Evolutionary conservation across 2,329 filamentous ascomycete genomes (phyloP).

Genomic region (Fusarium devonianum): DNA sequence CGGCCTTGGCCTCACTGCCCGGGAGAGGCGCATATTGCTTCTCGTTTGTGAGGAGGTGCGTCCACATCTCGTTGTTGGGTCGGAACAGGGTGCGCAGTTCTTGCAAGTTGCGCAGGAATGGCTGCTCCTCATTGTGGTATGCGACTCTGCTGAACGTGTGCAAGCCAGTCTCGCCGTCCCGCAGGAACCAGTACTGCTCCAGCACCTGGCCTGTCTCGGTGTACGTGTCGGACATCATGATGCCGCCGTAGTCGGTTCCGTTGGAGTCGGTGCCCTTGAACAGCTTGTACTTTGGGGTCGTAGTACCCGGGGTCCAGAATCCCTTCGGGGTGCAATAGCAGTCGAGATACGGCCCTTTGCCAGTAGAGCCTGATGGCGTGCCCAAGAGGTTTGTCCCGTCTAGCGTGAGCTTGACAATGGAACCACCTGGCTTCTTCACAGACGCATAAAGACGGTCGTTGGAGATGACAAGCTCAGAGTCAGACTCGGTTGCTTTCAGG

Average conservation of each 20-base stretch:
- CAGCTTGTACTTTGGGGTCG: conserved; percentile 53
- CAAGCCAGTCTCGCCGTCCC: conserved; percentile 67
- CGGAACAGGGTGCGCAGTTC: conserved; percentile 69
- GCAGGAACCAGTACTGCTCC: conserved; percentile 71
- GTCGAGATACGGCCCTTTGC: conserved; percentile 66
- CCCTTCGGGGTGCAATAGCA: conserved; percentile 68
- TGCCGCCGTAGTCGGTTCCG: conserved; percentile 63
- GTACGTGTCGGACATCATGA: conserved; percentile 67
- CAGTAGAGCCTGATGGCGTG: conserved; percentile 44
- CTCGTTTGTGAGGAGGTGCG: conserved; percentile 65
- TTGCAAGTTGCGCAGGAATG: conserved; percentile 64
- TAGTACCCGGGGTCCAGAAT: conserved; percentile 64
- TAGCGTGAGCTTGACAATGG: conserved; percentile 46
- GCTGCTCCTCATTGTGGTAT: conserved; percentile 65
- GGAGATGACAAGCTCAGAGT: conserved; percentile 45
- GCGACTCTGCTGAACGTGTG: conserved; percentile 67
- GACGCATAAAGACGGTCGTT: conserved; percentile 50
- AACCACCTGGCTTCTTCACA: conserved; percentile 49
- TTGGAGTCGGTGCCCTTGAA: conserved; percentile 55
- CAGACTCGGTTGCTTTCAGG: conserved; percentile 47
- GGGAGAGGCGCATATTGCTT: conserved; percentile 58
- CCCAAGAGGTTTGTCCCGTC: conserved; percentile 60
- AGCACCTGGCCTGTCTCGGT: conserved; percentile 64
- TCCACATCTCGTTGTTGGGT: conserved; percentile 67
- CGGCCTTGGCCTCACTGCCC: conserved; percentile 47